Conservation (phyloP, 306 rosid species). For the Vicia villosa region DNA sequence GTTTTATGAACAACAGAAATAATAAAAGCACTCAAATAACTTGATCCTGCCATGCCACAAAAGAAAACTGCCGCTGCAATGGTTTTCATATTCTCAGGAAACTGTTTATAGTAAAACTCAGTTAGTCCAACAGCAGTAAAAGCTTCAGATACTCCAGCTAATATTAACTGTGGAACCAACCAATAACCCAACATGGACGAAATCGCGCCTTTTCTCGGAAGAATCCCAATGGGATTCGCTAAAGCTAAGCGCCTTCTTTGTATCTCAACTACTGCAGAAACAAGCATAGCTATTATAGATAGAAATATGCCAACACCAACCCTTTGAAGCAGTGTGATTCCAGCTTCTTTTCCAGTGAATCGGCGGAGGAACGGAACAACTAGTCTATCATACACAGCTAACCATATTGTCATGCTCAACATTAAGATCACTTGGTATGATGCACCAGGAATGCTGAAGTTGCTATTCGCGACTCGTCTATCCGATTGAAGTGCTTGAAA, state of each 20-base stretch:
- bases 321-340: conserved; percentile 79
- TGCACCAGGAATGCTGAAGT: conserved; percentile 72
- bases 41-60: conserved; percentile 68
- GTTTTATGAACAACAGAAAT: conserved; percentile 54
- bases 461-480: conserved; percentile 50
- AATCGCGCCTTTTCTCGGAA: conserved; percentile 65
- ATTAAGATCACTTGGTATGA: conserved; percentile 60
- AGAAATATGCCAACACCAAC: conserved; percentile 72
- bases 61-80: conserved; percentile 69
- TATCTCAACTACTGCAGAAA: conserved; percentile 61
- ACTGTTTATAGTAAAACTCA: conserved; percentile 81
- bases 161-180: conserved; percentile 67
- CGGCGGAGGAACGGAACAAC: conserved; percentile 59
- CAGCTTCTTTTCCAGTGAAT: conserved; percentile 62
- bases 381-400: conserved; percentile 69
- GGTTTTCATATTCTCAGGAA: conserved; percentile 95
- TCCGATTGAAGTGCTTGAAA: conserved; percentile 89
- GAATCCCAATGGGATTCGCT: conserved; percentile 53
- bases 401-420: conserved; percentile 64
- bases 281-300: conserved; percentile 46
- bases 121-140: conserved; percentile 65
- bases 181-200: conserved; percentile 77
- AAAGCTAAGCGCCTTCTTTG: conserved; percentile 57
- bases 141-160: conserved; percentile 64
- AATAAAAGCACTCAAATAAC: conserved; percentile 64